Conservation (phyloP, 129 eudicot species). For the Pseudognaphalium luteoalbum region DNA sequence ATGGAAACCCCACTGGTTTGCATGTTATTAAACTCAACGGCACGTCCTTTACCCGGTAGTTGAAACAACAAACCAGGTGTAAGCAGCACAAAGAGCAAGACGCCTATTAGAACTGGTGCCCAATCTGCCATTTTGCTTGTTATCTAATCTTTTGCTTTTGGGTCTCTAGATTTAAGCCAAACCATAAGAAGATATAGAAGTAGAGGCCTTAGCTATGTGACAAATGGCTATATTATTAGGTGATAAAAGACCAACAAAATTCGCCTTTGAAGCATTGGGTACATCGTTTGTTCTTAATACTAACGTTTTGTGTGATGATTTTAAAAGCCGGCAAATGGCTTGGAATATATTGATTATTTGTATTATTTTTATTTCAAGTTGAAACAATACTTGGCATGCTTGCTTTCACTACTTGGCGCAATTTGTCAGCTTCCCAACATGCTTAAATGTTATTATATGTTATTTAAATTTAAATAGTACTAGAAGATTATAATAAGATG, state of each 20-base stretch:
- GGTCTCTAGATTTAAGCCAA: conserved; percentile 1
- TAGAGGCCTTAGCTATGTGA: conserved; percentile 22
- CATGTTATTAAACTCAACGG: conserved; percentile 55
- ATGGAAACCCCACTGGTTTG: conserved; percentile 70
- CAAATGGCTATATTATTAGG: conserved; percentile 7
- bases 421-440: conserved; percentile 26
- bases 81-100: conserved; percentile 53
- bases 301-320: conserved; percentile 26
- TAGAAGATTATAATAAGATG: not conserved
- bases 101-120: conserved; percentile 61
- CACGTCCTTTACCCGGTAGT: conserved; percentile 52
- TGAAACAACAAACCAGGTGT: conserved; percentile 66
- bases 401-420: conserved; percentile 19
- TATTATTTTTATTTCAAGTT: not conserved
- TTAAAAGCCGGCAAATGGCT: conserved; percentile 30
- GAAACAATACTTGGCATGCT: conserved; percentile 13
- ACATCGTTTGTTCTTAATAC: conserved; percentile 17
- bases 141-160: not conserved
- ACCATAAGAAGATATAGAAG: conserved; percentile 28
- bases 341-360: conserved; percentile 2
- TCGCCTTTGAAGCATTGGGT: conserved; percentile 22
- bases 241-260: conserved; percentile 27
- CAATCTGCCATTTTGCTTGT: conserved; percentile 55
- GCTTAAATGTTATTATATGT: conserved; percentile 4
- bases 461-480: not conserved